Base-by-base conservation (phyloP, 1,139 yeast species). In the Blastobotrys ciferrii region DNA sequence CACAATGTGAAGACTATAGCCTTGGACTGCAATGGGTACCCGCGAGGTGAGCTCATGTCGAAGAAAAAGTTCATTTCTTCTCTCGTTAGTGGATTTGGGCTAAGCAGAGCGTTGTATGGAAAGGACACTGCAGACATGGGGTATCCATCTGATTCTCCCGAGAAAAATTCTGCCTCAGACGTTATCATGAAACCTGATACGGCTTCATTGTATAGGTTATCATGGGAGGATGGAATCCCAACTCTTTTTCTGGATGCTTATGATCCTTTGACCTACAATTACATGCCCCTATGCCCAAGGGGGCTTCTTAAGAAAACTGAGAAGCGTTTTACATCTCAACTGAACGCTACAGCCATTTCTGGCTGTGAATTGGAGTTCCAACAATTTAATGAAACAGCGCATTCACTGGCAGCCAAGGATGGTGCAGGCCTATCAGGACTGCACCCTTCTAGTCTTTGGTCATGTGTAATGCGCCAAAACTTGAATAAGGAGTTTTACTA, bases 41-140 rank as follows among this genome's bases (percentile, higher is more conserved):
- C 65, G 19, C 58, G 72, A 11, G 72, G 72, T 28, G 68, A 68
- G 54, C 56, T 68, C 53, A 62, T 68, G 42, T 60, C 68, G 32
- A 59, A 54, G 37, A 41, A 50, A 38, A 68, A 68, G 59, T 66
- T 66, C 46, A 48, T 61, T 11, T 60, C 67, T 13, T 46, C 45
- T 15, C 58, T 61, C 23, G 53, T 54, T 7, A 55, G 52, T 14
- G 70, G 70, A 9, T 65, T 68, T 51, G 71, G 71, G 5, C 66
- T 66, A 51, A 65, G 70, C 55, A 51, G 62, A 17, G 71, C 68
- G 25, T 58, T 67, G 23, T 68, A 67, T 46, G 71, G 71, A 31
- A 68, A 71, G 72, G 72, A 68, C 47, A 61, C 64, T 65, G 69
- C 64, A 49, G 72, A 68, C 51, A 54, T 52, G 43, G 60, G 63